Evolutionary conservation across 257 asterid genomes (phyloP).

Genomic region (Solanum sejunctum): DNA sequence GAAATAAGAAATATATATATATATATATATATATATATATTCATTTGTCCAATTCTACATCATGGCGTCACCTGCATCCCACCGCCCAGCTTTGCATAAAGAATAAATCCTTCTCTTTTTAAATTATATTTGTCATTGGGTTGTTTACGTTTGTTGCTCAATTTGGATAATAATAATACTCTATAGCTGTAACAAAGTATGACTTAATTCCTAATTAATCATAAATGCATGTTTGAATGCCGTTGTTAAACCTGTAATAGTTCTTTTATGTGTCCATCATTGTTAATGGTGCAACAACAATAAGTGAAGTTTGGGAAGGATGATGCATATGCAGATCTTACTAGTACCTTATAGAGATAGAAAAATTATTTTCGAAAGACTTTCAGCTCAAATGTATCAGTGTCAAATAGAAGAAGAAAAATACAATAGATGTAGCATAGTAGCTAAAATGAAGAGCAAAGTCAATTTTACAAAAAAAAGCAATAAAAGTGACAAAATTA

Average conservation of each 20-base stretch:
- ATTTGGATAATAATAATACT: constrained; percentile 3
- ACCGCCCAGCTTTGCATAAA: not conserved
- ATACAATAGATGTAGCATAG: too few species aligned
- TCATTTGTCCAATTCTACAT: not conserved
- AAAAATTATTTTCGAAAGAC: too few species aligned
- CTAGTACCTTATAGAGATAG: too few species aligned
- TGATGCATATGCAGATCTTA: too few species aligned
- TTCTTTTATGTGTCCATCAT: not conserved
- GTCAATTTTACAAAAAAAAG: too few species aligned
- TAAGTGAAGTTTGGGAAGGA: too few species aligned
- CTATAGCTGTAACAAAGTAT: constrained; percentile 12
- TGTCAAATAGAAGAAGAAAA: too few species aligned
- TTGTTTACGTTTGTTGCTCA: not conserved
- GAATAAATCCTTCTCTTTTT: not conserved
- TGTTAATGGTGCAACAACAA: too few species aligned
- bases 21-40: not conserved
- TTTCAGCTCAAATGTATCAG: too few species aligned
- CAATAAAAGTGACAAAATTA: too few species aligned
- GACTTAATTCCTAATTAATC: not conserved
- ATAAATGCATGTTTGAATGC: not conserved
- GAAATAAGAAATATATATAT: not conserved
- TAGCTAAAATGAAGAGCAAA: too few species aligned
- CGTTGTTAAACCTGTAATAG: not conserved
- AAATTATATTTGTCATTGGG: not conserved
- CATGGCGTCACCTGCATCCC: not conserved